phyloP scores from a whole-genome alignment of 2,329 filamentous ascomycete genomes.

The Lecanicillium sp. region DNA sequence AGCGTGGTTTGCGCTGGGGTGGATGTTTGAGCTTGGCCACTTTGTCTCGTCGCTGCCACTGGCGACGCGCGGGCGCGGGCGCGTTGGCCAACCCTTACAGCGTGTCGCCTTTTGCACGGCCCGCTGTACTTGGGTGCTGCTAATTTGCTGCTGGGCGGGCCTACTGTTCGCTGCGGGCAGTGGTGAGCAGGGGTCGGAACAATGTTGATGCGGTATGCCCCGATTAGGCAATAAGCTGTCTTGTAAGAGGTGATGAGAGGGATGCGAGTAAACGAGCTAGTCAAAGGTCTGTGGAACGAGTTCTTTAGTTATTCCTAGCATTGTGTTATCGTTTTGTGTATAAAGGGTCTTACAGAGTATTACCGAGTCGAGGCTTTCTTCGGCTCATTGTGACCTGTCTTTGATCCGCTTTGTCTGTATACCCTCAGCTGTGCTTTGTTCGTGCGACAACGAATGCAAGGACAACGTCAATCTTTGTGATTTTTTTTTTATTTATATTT shows the following conservation, averaged over 20 bases:
- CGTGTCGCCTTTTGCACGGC: constrained; percentile 8
- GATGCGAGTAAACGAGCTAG: not conserved
- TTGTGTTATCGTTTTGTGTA: too few species aligned
- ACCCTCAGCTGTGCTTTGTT: too few species aligned
- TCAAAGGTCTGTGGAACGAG: too few species aligned
- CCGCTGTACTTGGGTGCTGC: too few species aligned
- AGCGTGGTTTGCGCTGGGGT: not conserved
- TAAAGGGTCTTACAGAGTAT: too few species aligned
- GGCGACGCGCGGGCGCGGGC: constrained; percentile 12
- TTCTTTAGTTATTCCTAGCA: too few species aligned
- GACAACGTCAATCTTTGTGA: too few species aligned
- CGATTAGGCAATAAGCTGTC: not conserved
- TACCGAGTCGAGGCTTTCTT: too few species aligned
- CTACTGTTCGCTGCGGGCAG: not conserved
- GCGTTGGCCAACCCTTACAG: constrained; percentile 11
- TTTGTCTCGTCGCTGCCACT: not conserved
- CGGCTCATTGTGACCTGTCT: too few species aligned
- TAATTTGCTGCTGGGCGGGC: not conserved
- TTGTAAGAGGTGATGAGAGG: not conserved
- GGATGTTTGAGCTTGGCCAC: constrained; percentile 7
- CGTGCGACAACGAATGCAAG: too few species aligned
- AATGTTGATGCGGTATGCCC: constrained; percentile 9
- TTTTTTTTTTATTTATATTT: too few species aligned
- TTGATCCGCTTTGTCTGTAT: too few species aligned
- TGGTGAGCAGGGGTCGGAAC: not conserved